phyloP scores from a whole-genome alignment of 1,139 yeast genomes.

The Kurtzmaniella quercitrusa region DNA sequence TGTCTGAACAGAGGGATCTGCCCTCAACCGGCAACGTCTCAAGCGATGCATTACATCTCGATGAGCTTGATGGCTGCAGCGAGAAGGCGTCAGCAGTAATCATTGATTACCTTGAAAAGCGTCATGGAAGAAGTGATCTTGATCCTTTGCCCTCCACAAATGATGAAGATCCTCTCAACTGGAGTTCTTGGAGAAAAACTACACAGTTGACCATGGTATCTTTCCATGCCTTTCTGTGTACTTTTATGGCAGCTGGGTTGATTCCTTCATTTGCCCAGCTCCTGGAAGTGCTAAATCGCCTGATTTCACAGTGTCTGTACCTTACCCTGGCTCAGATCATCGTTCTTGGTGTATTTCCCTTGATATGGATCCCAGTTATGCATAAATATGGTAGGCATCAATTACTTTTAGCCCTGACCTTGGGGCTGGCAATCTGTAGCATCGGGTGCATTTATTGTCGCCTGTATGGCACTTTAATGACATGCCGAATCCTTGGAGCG shows the following conservation, averaged over 20 bases:
- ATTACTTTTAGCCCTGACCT: slow-evolving; percentile 13
- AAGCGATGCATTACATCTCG: not conserved
- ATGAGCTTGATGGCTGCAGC: not conserved
- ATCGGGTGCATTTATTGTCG: slow-evolving; percentile 15
- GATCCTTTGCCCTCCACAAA: slow-evolving; percentile 16
- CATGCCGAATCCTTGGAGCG: slow-evolving; percentile 16
- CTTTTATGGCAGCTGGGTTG: slow-evolving; percentile 20
- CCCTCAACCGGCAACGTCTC: not conserved
- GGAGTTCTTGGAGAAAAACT: slow-evolving; percentile 13
- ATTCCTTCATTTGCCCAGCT: slow-evolving; percentile 17
- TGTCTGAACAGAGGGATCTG: not conserved
- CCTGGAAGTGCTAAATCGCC: slow-evolving; percentile 10
- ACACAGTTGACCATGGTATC: slow-evolving; percentile 16
- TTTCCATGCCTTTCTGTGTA: slow-evolving; percentile 17
- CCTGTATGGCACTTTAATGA: slow-evolving; percentile 15
- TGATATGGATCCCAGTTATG: slow-evolving; percentile 19
- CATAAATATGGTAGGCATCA: slow-evolving; percentile 16
- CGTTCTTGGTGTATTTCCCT: slow-evolving; percentile 16
- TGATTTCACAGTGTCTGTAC: slow-evolving; percentile 15
- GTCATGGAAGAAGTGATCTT: slow-evolving; percentile 16
- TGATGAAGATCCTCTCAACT: slow-evolving; percentile 18
- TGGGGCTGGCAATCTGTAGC: slow-evolving; percentile 15
- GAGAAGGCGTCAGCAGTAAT: not conserved
- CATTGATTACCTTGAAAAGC: slow-evolving; percentile 11
- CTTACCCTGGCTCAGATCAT: slow-evolving; percentile 17